Conservation (phyloP, 1,139 yeast genomes). For the Pichia sp. region DNA sequence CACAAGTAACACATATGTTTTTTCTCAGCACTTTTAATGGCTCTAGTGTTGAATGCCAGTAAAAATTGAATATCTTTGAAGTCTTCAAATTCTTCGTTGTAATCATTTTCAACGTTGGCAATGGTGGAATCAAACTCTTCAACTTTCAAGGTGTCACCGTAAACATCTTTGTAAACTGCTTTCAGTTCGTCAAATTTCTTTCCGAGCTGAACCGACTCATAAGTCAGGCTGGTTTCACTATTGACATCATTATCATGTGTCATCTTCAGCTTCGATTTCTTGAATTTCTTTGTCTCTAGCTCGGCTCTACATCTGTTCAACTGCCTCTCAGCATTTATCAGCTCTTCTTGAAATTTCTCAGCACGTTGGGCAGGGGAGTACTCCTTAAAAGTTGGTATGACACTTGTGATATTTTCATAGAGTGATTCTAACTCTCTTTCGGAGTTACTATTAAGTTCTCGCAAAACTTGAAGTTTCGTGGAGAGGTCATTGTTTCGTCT, state of each 20-base stretch:
- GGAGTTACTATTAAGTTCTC: constrained; percentile 33
- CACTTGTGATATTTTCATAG: constrained; percentile 1
- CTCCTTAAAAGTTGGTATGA: background rate
- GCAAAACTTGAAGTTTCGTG: constrained; percentile 47
- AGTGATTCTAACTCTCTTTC: constrained; percentile 5
- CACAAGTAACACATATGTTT: constrained; percentile 63
- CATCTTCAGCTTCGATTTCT: constrained; percentile 5
- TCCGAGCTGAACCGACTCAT: constrained; percentile 10
- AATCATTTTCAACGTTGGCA: constrained; percentile 57
- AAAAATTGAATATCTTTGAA: constrained; percentile 64
- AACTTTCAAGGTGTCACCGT: constrained; percentile 30
- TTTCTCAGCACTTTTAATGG: constrained; percentile 55
- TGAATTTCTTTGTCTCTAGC: constrained; percentile 6
- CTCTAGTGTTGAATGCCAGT: constrained; percentile 58
- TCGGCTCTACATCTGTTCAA: constrained; percentile 6
- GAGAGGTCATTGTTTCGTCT: constrained; percentile 58
- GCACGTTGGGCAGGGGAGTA: background rate
- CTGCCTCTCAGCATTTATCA: constrained; percentile 2
- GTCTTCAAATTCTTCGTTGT: constrained; percentile 55
- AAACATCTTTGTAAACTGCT: constrained; percentile 8
- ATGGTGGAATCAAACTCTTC: constrained; percentile 49
- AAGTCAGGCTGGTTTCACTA: background rate
- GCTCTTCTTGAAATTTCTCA: background rate
- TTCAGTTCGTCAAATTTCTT: constrained; percentile 1
- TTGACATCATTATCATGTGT: constrained; percentile 3